Evolutionary conservation across 345 rosid species (phyloP), one percentile per base, ranked within the genome.

Genomic region (Acer saccharum): DNA sequence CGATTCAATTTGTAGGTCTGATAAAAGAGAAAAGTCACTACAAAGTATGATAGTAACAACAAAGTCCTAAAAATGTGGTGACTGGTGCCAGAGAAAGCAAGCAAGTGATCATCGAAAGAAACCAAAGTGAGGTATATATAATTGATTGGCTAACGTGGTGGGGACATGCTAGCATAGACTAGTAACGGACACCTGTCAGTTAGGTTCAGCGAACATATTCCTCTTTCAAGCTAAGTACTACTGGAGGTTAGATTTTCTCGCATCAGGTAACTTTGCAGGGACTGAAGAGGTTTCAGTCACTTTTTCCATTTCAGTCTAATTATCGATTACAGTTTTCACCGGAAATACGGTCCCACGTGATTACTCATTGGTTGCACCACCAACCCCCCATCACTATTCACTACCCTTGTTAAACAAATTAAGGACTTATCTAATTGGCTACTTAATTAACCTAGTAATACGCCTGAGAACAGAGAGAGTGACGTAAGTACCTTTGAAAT

Each of bases 401-500:
- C 27, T 25, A 25, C 27, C 27, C 27, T 25, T 25, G 27, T 25
- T 25, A 25, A 25, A 25, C 32, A 29, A 29, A 29, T 29, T 2
- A 2, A 2, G 32, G 32, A 29, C 32, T 29, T 29, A 29, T 29
- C 32, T 29, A 29, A 29, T 25, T 25, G 27, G 1, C 27, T 25
- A 25, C 27, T 25, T 25, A 1, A 25, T 29, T 29, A 29, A 29
- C 32, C 32, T 2, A 29, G 32, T 29, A 29, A 29, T 29, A 29
- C 5, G 6, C 6, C 39, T 35, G 5, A 35, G 5, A 32, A 4
- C 39, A 35, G 4, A 35, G 39, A 0, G 39, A 35, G 39, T 35
- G 39, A 35, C 39, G 6, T 35, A 4, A 35, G 39, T 80, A 93
- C 98, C 98, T 86, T 87, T 83, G 81, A 93, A 90, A 72, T 89